Evolutionary conservation across 1,284 basidiomycete genomes (phyloP), one percentile per base, ranked within the genome.

Genomic region (Leccinum pachyderme): DNA sequence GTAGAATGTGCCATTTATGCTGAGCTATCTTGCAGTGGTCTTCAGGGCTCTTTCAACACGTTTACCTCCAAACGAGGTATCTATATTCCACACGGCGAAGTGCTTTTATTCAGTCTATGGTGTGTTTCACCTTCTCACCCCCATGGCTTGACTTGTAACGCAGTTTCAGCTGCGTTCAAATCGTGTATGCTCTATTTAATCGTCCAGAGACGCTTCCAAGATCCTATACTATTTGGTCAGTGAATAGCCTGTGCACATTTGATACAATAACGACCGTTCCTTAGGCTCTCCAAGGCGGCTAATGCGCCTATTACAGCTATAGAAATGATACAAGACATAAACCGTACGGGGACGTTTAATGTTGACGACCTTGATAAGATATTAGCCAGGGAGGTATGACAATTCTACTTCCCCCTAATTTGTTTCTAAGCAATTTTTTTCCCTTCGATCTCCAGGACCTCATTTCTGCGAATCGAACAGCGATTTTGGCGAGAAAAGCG

Each of bases 41-140:
- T 95, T 22, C 91, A 95, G 66, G 92, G 92, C 1, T 84, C 86
- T 2, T 94, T 89, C 70, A 93, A 93, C 61, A 79, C 84, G 1
- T 84, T 83, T 59, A 84, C 88, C 9, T 77, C 77, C 2, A 81
- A 80, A 62, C 81, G 75, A 65, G 85, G 86, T 27, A 78, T 93
- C 55, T 77, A 78, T 50, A 81, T 99, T 13, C 95, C 95, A 0
- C 79, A 94, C 68, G 95, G 95, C 7, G 90, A 90, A 54, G 80
- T 93, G 0, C 71, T 97, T 18, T 81, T 95, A 8, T 98, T 98
- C 66, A 81, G 87, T 9, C 65, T 95, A 2, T 89, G 89, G 86
- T 89, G 62, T 24, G 79, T 18, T 24, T 15, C 11, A 8, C 12
- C 49, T 39, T 8, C 22, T 13, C 44, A 41, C 35, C 9, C n/a